phyloP scores from a whole-genome alignment of 2,329 filamentous ascomycete genomes.

The Elsinoe fawcettii region DNA sequence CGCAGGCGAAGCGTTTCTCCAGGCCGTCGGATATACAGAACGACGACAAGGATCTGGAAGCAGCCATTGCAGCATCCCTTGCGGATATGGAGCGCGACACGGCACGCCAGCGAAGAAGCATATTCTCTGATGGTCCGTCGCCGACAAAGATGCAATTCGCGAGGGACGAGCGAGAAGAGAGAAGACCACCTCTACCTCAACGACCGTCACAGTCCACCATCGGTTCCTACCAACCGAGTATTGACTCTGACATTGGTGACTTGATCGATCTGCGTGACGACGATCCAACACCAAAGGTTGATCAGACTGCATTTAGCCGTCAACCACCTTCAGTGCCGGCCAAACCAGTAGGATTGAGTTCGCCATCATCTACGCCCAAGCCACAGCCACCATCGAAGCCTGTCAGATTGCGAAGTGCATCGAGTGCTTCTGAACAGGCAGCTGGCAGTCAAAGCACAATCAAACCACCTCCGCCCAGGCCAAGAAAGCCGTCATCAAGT shows the following conservation, averaged over 20 bases:
- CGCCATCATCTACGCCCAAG: slow-evolving; percentile 19
- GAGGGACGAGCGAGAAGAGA: slow-evolving; percentile 17
- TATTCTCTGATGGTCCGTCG: slow-evolving; percentile 7
- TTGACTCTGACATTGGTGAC: slow-evolving; percentile 27
- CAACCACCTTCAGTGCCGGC: background rate
- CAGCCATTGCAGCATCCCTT: slow-evolving; percentile 42
- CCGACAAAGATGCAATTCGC: slow-evolving; percentile 16
- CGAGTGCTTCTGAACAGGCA: slow-evolving; percentile 24
- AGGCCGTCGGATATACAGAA: slow-evolving; percentile 32
- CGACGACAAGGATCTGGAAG: slow-evolving; percentile 41
- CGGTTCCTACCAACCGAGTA: background rate
- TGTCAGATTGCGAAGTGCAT: slow-evolving; percentile 33
- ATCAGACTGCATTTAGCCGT: background rate
- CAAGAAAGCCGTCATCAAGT: slow-evolving; percentile 30
- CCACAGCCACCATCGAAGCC: slow-evolving; percentile 32
- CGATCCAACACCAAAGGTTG: slow-evolving; percentile 25
- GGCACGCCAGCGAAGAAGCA: background rate
- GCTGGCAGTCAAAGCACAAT: slow-evolving; percentile 16
- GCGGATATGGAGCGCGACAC: slow-evolving; percentile 36
- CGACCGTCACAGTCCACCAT: slow-evolving; percentile 24
- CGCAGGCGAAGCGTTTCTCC: slow-evolving; percentile 26
- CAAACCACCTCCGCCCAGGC: slow-evolving; percentile 30
- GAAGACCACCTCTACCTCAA: slow-evolving; percentile 32
- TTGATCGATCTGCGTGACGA: slow-evolving; percentile 44
- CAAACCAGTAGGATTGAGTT: slow-evolving; percentile 9